A percentile compares a stretch with the other conserved stretches of the same genome.
Evolutionary conservation across 139 green algal species (phyloP).

Genomic region (Closterium sp.): DNA sequence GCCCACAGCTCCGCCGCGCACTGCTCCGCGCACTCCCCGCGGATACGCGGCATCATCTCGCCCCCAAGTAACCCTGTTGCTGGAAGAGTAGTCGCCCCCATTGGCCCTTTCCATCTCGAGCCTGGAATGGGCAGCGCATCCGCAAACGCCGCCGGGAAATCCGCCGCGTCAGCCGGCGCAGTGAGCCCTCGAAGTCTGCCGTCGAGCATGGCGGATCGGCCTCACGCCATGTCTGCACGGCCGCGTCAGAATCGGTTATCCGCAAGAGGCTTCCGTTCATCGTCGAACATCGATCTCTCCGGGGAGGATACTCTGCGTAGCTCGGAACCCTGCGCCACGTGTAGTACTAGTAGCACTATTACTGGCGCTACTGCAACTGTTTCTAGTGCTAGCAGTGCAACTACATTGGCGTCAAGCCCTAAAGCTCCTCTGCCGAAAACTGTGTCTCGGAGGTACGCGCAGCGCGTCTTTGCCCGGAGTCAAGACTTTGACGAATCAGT

Average conservation of each 20-base stretch:
- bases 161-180: neutral
- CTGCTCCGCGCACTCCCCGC: too few relatives aligned
- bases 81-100: neutral
- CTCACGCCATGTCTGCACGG: neutral
- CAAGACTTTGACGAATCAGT: too few relatives aligned
- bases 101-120: neutral
- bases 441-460: too few relatives aligned
- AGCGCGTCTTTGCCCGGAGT: too few relatives aligned
- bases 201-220: neutral
- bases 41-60: neutral
- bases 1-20: too few relatives aligned
- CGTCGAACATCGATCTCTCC: neutral
- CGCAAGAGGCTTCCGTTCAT: neutral
- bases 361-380: neutral
- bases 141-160: neutral
- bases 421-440: neutral
- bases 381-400: neutral
- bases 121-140: neutral
- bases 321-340: neutral
- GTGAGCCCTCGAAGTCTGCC: neutral
- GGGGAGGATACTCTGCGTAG: neutral
- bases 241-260: neutral
- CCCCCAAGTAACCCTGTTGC: neutral
- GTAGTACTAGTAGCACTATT: neutral
- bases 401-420: neutral